Evolutionary conservation across 257 asterid species (phyloP).

Genomic region (Solanum dulcamara): DNA sequence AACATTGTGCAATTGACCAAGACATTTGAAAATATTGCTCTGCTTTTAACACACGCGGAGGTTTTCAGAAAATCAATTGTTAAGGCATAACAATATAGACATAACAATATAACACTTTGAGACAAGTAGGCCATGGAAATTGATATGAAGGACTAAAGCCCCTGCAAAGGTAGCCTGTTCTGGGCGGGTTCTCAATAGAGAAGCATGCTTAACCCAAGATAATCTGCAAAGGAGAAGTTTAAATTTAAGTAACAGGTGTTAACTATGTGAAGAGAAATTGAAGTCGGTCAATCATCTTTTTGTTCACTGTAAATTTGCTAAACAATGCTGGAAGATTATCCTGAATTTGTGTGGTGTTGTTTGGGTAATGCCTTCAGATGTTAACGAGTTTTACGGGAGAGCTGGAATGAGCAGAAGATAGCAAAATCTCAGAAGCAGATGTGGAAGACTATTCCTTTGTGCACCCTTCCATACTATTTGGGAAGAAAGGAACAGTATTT

Average conservation of each 20-base stretch:
- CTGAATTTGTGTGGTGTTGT: not conserved
- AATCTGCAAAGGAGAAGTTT: not conserved
- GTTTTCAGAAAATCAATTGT: not conserved
- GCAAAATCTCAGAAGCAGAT: not conserved
- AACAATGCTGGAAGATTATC: not conserved
- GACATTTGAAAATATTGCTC: not conserved
- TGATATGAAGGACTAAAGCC: not conserved
- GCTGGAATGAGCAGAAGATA: not conserved
- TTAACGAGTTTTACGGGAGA: not conserved
- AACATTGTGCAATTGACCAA: not conserved
- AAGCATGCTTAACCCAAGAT: not conserved
- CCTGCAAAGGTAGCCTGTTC: not conserved
- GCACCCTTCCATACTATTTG: not conserved
- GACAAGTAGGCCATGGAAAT: not conserved
- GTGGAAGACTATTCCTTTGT: not conserved
- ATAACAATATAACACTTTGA: not conserved
- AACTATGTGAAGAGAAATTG: not conserved
- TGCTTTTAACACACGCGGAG: not conserved
- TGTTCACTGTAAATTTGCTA: not conserved
- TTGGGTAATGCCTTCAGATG: not conserved
- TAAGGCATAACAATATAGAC: not conserved
- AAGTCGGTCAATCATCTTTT: not conserved
- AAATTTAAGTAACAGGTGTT: not conserved
- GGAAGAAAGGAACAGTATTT: not conserved
- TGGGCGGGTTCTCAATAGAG: not conserved